Evolutionary conservation across 2,329 filamentous ascomycete genomes (phyloP), one percentile per base, ranked within the genome.

Genomic region (Claviceps pusilla): DNA sequence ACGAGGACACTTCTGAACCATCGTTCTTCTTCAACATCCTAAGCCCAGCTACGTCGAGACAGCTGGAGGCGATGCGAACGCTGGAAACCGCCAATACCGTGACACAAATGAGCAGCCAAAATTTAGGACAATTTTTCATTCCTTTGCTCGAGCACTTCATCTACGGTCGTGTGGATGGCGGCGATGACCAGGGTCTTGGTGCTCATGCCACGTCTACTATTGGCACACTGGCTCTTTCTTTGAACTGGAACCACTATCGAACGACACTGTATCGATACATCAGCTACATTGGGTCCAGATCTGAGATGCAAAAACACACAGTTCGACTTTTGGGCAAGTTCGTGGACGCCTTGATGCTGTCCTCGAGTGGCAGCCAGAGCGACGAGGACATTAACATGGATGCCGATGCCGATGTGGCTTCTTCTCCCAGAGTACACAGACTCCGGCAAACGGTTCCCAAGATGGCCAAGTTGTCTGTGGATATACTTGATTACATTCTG

Each of bases 91-190:
- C 85, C 58, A 87, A 87, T 54, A 68, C 73, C 10, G 76, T 76
- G 54, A 76, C 79, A 12, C 75, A 80, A 50, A 73, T 98, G 56
- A 78, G 78, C 57, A 86, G 87, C 62, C 81, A 82, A 52, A 95
- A 95, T 62, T 76, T 95, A 58, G 83, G 84, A 56, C 84, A 91
- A 19, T 86, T 96, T 63, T 88, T 97, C 64, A 80, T 98, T 45
- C 94, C 93, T 0, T 75, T 98, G 24, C 76, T 97, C 10, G 93
- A 98, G 65, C 90, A 96, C 65, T 97, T 96, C 64, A 84, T 96
- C 29, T 91, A 95, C 64, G 86, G 89, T 56, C 82, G 86, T 56
- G 80, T 79, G 4, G 86, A 89, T 50, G 75, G 77, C 9, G 74
- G 67, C 28, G 89, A 95, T 65, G 89, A 89, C 41, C 86, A 94